Percentiles rank a stretch among this genome's conserved stretches.
These are phyloP conservation scores for Ogataea parapolymorpha DNA, from an alignment of 805 yeast genomes.

Conservation along the genomic window DNA sequence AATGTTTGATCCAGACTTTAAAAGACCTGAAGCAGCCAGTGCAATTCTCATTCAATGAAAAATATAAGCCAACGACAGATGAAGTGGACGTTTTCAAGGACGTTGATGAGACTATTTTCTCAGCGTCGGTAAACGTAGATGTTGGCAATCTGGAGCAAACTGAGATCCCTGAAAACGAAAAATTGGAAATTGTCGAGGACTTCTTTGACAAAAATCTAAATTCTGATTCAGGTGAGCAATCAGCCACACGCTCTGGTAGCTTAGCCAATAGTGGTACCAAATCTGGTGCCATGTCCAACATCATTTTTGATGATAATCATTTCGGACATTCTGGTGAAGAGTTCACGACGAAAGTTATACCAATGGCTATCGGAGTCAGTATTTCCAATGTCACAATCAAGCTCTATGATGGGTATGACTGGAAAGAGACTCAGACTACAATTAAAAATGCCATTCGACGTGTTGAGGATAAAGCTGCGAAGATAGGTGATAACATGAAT, in stretches of 20 bases:
- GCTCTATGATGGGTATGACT: conserved; percentile 88
- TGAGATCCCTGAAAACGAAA: conserved; percentile 5
- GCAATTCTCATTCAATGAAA: conserved; percentile 54
- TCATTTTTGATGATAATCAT: conserved; percentile 24
- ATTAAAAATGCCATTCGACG: conserved; percentile 63
- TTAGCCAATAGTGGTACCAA: conserved; percentile 3
- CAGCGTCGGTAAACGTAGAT: neutral
- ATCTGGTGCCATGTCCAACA: conserved; percentile 8
- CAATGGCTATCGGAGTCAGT: conserved; percentile 32
- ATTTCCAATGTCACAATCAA: conserved; percentile 41
- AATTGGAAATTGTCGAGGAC: conserved; percentile 28
- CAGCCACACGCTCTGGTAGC: conserved; percentile 10
- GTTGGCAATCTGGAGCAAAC: neutral
- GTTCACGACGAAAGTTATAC: conserved; percentile 17
- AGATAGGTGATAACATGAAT: too few species aligned
- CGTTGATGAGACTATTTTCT: conserved; percentile 37
- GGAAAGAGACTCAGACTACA: conserved; percentile 71
- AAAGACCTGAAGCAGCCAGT: conserved; percentile 73
- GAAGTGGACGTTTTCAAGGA: conserved; percentile 41
- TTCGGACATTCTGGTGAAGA: conserved; percentile 11
- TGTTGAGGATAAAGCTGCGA: conserved; percentile 48
- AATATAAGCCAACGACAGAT: conserved; percentile 42
- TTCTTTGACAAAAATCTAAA: conserved; percentile 22
- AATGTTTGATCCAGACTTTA: conserved; percentile 62
- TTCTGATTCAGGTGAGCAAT: conserved; percentile 14